Evolutionary conservation across 257 asterid genomes (phyloP).

Genomic region (Ilex aquifolium): DNA sequence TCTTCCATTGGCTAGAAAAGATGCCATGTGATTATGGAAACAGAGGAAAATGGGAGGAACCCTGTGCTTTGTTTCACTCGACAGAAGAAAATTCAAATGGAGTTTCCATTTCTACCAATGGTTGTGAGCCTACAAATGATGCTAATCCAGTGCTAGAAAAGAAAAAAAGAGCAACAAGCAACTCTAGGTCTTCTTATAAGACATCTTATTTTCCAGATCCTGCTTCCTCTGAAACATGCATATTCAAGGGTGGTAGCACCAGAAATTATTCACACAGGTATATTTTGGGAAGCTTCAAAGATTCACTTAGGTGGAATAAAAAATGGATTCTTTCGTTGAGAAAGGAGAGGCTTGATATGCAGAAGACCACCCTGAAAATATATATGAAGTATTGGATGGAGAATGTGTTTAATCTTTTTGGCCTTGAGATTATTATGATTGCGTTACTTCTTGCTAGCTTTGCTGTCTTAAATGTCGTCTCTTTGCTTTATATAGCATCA

Average conservation of each 20-base stretch:
- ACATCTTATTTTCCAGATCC: constrained; percentile 27
- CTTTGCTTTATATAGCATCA: constrained; percentile 69
- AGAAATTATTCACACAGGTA: constrained; percentile 52
- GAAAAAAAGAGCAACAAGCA: constrained; percentile 32
- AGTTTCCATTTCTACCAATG: constrained; percentile 35
- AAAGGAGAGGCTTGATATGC: constrained; percentile 89
- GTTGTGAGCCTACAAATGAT: constrained; percentile 28
- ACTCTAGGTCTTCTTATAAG: constrained; percentile 50
- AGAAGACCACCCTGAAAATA: constrained; percentile 71
- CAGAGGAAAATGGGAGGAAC: constrained; percentile 61
- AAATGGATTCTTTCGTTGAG: constrained; percentile 56
- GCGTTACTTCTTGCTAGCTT: constrained; percentile 86
- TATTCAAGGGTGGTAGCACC: constrained; percentile 26
- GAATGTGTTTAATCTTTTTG: constrained; percentile 91
- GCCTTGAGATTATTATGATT: constrained; percentile 96
- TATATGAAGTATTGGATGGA: constrained; percentile 95
- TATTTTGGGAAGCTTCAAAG: constrained; percentile 90
- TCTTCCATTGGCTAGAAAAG: constrained; percentile 77
- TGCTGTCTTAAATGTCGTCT: constrained; percentile 77
- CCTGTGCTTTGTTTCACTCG: constrained; percentile 85
- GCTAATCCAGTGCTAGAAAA: constrained; percentile 35
- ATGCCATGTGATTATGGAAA: constrained; percentile 50
- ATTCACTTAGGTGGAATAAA: constrained; percentile 75
- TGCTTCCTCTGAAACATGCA: constrained; percentile 28
- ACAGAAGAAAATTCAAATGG: constrained; percentile 42